These are phyloP conservation scores for Tolypocladium tundrense DNA, from an alignment of 2,329 filamentous ascomycete species.

Conservation along the genomic window DNA sequence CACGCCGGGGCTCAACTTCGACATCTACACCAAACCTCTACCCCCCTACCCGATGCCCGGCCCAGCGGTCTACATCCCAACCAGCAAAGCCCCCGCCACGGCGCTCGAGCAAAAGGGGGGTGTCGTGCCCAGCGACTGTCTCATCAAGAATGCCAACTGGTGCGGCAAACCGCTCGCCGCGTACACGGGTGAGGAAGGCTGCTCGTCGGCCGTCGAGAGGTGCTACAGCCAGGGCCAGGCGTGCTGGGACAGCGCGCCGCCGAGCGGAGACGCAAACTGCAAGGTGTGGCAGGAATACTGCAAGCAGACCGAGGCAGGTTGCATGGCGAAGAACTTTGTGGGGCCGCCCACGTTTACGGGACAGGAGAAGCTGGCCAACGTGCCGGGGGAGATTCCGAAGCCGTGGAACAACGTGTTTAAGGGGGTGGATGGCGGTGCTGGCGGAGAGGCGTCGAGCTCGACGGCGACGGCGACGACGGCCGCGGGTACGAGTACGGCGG, in stretches of 20 bases:
- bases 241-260: conserved; percentile 51
- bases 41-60: conserved; percentile 44
- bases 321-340: conserved; percentile 28
- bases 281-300: conserved; percentile 55
- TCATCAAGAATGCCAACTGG: conserved; percentile 64
- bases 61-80: conserved; percentile 39
- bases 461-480: background rate
- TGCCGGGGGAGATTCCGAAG: conserved; percentile 23
- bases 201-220: conserved; percentile 44
- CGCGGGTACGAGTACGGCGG: background rate
- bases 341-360: conserved; percentile 37
- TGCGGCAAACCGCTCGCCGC: conserved; percentile 50
- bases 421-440: background rate
- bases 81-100: background rate
- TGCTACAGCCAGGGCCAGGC: conserved; percentile 48
- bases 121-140: conserved; percentile 42
- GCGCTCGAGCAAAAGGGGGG: conserved; percentile 27
- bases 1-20: conserved; percentile 48
- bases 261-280: conserved; percentile 51
- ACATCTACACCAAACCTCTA: conserved; percentile 46
- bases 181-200: conserved; percentile 45
- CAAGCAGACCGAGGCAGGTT: conserved; percentile 31
- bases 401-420: conserved; percentile 16
- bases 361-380: conserved; percentile 17
- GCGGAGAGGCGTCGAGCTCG: conserved; percentile 1